phyloP scores from a whole-genome alignment of 148 eudicot genomes.

The Nepenthes mirabilis region DNA sequence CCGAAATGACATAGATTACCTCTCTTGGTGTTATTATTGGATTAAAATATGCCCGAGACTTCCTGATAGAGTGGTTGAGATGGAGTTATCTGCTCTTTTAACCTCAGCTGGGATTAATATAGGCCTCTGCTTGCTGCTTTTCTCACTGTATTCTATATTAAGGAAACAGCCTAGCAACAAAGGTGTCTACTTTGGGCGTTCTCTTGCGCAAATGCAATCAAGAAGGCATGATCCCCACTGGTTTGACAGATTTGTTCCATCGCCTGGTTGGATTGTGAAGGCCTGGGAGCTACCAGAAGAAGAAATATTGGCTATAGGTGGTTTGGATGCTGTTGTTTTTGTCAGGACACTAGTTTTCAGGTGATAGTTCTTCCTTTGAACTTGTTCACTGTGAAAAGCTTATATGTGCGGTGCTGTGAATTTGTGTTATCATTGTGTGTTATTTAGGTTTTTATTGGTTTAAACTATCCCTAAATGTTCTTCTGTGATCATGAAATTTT shows the following conservation, averaged over 20 bases:
- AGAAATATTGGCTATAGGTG: slow-evolving; percentile 60
- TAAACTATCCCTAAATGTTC: no score
- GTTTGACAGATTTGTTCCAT: slow-evolving; percentile 66
- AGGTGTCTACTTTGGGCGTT: slow-evolving; percentile 64
- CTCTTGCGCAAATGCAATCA: slow-evolving; percentile 37
- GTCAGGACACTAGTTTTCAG: slow-evolving; percentile 58
- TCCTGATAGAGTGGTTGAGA: slow-evolving; percentile 18
- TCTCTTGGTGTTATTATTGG: no score
- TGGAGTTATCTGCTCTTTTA: slow-evolving; percentile 61
- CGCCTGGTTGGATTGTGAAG: slow-evolving; percentile 80
- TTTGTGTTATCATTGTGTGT: no score
- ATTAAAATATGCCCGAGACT: no score
- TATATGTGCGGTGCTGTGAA: no score
- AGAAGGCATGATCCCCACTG: slow-evolving; percentile 34
- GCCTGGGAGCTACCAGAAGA: slow-evolving; percentile 84
- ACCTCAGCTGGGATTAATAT: slow-evolving; percentile 87
- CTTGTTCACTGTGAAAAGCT: background rate
- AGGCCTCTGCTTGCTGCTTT: slow-evolving; percentile 42
- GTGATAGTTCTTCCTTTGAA: slow-evolving; percentile 18
- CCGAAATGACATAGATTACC: no score
- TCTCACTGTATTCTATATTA: slow-evolving; percentile 69
- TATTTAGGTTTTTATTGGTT: no score
- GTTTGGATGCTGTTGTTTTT: slow-evolving; percentile 79
- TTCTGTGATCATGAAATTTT: no score
- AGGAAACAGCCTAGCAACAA: slow-evolving; percentile 77